phyloP scores from a whole-genome alignment of 2,329 filamentous ascomycete species.

The Diaporthe vaccinii region DNA sequence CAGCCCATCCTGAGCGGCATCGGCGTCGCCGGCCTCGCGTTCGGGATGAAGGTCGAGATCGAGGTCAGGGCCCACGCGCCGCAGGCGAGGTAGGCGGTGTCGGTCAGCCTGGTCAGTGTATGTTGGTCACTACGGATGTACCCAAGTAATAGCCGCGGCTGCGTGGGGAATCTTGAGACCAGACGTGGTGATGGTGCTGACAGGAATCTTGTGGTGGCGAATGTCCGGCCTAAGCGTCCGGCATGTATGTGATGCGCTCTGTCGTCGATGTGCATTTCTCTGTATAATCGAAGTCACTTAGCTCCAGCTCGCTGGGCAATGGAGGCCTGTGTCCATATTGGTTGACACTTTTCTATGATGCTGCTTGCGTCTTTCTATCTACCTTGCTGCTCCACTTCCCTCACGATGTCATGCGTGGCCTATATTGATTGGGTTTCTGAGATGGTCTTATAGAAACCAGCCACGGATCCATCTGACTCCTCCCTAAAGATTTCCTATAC shows the following conservation, averaged over 20 bases:
- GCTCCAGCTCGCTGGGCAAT: neutral
- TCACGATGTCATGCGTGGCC: neutral
- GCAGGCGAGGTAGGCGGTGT: neutral
- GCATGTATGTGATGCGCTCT: neutral
- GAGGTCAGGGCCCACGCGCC: constrained; percentile 13
- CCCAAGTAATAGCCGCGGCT: neutral
- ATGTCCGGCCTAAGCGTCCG: too few relatives aligned
- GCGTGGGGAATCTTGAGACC: neutral
- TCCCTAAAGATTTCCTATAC: neutral
- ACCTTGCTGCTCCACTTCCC: neutral
- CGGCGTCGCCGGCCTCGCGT: neutral
- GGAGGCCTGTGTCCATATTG: neutral
- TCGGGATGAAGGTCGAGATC: constrained; percentile 23
- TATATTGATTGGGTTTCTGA: too few relatives aligned
- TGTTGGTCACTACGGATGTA: neutral
- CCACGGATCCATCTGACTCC: neutral
- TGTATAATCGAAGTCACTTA: neutral
- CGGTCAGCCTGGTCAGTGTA: neutral
- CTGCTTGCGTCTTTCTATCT: neutral
- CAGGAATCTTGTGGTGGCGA: neutral
- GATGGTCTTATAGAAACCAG: neutral
- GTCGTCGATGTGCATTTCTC: neutral
- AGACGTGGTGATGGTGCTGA: neutral
- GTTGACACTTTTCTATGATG: neutral
- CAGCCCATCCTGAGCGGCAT: constrained; percentile 14